Evolutionary conservation across 2,329 filamentous ascomycete species (phyloP), one percentile per base, ranked within the genome.

Genomic region (Pseudogymnoascus sp.): DNA sequence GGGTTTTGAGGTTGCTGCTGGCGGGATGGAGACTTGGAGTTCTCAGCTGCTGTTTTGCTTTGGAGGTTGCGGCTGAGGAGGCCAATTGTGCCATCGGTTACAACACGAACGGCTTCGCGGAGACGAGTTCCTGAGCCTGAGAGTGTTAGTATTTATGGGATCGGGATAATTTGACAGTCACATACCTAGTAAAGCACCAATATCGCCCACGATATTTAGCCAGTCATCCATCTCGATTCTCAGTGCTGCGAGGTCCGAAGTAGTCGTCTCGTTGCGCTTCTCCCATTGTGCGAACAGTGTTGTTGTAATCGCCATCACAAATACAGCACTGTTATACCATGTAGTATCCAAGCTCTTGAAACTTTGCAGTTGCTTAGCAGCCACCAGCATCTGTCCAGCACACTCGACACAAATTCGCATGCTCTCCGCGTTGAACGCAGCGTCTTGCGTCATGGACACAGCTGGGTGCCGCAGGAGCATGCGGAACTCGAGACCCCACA

Each of bases 271-370:
- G 57, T 83, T 82, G 30, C 86, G 79, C 57, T 86, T 81, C 69
- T 90, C 83, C 77, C 85, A 89, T 61, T 86, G 81, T 1, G 84
- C 83, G 54, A 88, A 89, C 0, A 93, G 75, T 12, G 83, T 86
- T 0, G 87, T 88, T 67, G 91, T 89, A 61, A 90, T 86, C 25
- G 87, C 87, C 43, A 87, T 84, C 11, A 89, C 79, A 68, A 89
- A 90, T 5, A 89, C 81, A 0, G 88, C 86, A 57, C 85, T 80
- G 57, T 87, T 86, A 67, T 89, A 88, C 88, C 89, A 92, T 1
- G 88, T 90, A 1, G 87, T 89, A 69, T 93, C 89, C 3, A 92
- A 75, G 47, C 84, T 85, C 68, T 87, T 89, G 62, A 86, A 77
- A 66, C 79, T 80, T 62, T 83, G 81, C 57, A 92, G 74, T 60